Percentiles rank a stretch among this genome's conserved stretches.
Conservation (phyloP, 148 eudicot species). For the Amaranthus cruentus region DNA sequence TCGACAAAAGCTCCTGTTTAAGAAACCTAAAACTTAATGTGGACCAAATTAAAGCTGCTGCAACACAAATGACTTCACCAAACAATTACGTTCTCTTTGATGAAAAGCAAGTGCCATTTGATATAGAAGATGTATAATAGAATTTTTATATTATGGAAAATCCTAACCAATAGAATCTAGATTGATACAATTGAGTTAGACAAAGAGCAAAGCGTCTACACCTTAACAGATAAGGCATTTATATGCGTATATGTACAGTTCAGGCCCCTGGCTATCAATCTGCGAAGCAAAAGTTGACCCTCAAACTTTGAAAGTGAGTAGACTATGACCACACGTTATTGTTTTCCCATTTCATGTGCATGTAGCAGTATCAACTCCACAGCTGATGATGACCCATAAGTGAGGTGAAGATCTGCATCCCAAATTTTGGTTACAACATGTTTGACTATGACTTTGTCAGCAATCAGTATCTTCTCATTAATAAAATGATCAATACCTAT, state of each 20-base stretch:
- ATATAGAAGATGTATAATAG: too few relatives aligned
- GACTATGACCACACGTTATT: conserved; percentile 74
- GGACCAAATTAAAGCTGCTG: too few relatives aligned
- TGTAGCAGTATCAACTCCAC: conserved; percentile 34
- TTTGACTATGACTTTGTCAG: conserved; percentile 76
- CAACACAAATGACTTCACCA: too few relatives aligned
- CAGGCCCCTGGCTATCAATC: conserved; percentile 83
- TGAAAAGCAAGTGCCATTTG: too few relatives aligned
- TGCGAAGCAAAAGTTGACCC: conserved; percentile 70
- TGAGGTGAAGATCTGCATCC: conserved; percentile 92
- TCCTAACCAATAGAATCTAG: too few relatives aligned
- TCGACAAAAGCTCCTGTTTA: too few relatives aligned
- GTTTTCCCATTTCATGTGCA: conserved; percentile 84
- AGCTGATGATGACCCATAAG: conserved; percentile 83
- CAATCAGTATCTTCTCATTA: conserved; percentile 75
- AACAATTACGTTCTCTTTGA: too few relatives aligned
- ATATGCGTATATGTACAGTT: conserved; percentile 83
- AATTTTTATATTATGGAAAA: too few relatives aligned
- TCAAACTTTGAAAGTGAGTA: conserved; percentile 92
- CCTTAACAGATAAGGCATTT: conserved; percentile 38
- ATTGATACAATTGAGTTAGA: too few relatives aligned
- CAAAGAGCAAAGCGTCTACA: too few relatives aligned
- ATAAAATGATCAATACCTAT: conserved; percentile 75
- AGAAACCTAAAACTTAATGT: too few relatives aligned
- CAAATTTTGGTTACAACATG: conserved; percentile 93